A percentile compares a stretch with the other conserved stretches of the same genome.
Evolutionary conservation across 2,329 filamentous ascomycete genomes (phyloP).

Genomic region (Aspergillus fischeri): DNA sequence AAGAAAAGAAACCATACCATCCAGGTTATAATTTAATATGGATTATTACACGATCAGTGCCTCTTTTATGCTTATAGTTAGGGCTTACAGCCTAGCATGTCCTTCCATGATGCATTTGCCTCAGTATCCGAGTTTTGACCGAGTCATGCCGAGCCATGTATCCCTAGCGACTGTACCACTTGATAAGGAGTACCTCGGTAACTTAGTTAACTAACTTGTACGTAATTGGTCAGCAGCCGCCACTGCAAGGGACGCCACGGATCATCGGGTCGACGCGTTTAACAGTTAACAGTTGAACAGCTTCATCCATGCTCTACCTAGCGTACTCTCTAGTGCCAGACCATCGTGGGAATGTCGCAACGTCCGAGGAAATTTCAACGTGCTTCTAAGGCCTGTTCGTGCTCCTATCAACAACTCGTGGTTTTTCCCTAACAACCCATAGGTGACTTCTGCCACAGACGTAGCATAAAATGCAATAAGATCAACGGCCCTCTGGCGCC

Average conservation of each 20-base stretch:
- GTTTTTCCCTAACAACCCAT: background rate
- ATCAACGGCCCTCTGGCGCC: background rate
- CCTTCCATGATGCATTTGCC: too few species aligned
- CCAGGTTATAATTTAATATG: background rate
- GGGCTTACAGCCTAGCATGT: too few species aligned
- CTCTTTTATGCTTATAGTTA: background rate
- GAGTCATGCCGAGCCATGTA: too few species aligned
- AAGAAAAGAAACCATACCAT: too few species aligned
- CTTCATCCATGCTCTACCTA: background rate
- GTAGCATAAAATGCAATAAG: background rate
- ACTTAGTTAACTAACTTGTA: background rate
- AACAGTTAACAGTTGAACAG: background rate
- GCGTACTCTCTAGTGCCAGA: background rate
- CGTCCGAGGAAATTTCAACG: background rate
- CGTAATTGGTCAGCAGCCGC: background rate
- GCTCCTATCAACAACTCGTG: background rate
- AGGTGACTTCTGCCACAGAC: background rate
- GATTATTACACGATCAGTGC: background rate
- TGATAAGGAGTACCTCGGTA: too few species aligned
- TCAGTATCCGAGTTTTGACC: too few species aligned
- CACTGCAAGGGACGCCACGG: background rate
- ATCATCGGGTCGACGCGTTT: background rate
- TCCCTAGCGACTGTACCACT: too few species aligned
- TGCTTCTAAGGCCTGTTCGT: background rate
- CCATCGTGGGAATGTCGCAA: background rate